phyloP scores from a whole-genome alignment of 2,329 filamentous ascomycete genomes.

The Ceratocystis eucalypticola region DNA sequence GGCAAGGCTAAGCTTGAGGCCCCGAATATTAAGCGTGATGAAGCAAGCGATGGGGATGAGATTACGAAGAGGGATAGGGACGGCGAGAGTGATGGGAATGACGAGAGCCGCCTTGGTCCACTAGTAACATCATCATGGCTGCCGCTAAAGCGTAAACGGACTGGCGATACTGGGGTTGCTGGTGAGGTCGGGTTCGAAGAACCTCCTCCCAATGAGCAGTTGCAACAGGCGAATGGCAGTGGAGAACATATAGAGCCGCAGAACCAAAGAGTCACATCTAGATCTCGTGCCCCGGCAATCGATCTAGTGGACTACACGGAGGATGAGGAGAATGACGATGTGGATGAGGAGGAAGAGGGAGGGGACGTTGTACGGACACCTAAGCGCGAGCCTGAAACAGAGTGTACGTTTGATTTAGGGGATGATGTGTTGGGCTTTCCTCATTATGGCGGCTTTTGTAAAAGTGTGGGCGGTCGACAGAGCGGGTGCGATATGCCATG shows the following conservation, averaged over 20 bases:
- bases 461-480: neutral
- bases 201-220: too few species aligned
- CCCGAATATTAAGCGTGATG: slow-evolving; percentile 21
- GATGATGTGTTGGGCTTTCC: neutral
- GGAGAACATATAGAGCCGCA: too few species aligned
- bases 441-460: neutral
- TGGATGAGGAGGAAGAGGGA: neutral
- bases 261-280: too few species aligned
- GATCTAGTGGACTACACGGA: neutral
- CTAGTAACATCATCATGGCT: slow-evolving; percentile 7
- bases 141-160: slow-evolving; percentile 5
- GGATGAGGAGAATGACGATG: slow-evolving; percentile 3
- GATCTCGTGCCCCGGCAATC: neutral
- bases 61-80: slow-evolving; percentile 21
- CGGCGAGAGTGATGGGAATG: slow-evolving; percentile 21
- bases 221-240: too few species aligned
- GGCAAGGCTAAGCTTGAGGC: slow-evolving; percentile 16
- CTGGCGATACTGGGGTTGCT: neutral
- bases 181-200: too few species aligned
- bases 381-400: neutral
- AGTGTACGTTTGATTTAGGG: neutral
- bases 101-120: slow-evolving; percentile 21
- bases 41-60: slow-evolving; percentile 22
- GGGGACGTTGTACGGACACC: neutral
- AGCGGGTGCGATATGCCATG: neutral